These are phyloP conservation scores for Penicillium arizonense DNA, from an alignment of 495 filamentous ascomycete genomes.

Conservation along the genomic window DNA sequence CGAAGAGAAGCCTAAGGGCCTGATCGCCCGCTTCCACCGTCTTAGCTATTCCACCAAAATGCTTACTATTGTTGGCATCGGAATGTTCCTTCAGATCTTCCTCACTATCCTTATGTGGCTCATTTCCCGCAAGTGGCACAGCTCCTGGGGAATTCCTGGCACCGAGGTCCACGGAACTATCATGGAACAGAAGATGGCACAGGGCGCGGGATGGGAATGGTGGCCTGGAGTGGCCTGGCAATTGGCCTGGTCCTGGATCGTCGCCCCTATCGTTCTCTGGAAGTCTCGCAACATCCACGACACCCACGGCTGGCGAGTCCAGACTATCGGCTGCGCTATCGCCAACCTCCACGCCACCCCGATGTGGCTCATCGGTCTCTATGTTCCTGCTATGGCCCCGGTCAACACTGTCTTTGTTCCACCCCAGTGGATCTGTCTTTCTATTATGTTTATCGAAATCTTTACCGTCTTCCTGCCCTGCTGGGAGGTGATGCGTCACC, in stretches of 20 bases:
- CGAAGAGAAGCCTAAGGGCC: conserved; percentile 9
- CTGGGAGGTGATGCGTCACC: conserved; percentile 51
- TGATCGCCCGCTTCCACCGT: conserved; percentile 26
- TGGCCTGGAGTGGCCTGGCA: conserved; percentile 64
- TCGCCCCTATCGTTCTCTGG: conserved; percentile 48
- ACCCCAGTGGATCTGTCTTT: conserved; percentile 57
- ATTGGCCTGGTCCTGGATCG: conserved; percentile 61
- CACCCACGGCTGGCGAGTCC: conserved; percentile 65
- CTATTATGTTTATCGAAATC: conserved; percentile 52
- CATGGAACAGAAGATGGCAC: conserved; percentile 37
- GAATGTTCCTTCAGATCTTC: conserved; percentile 35
- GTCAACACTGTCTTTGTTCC: conserved; percentile 55
- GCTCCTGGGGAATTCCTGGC: conserved; percentile 53
- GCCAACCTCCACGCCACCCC: conserved; percentile 62
- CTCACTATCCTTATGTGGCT: conserved; percentile 61
- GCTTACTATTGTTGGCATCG: conserved; percentile 27
- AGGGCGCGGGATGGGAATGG: conserved; percentile 64
- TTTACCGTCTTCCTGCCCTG: conserved; percentile 56
- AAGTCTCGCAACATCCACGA: conserved; percentile 55
- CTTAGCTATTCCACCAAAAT: conserved; percentile 28
- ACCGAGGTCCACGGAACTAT: conserved; percentile 32
- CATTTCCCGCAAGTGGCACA: conserved; percentile 65
- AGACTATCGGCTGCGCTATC: conserved; percentile 60
- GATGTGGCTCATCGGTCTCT: conserved; percentile 62
- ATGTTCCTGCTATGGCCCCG: conserved; percentile 53